Base-by-base conservation (phyloP, 2,329 filamentous ascomycete species). In the Xylariaceae sp. region DNA sequence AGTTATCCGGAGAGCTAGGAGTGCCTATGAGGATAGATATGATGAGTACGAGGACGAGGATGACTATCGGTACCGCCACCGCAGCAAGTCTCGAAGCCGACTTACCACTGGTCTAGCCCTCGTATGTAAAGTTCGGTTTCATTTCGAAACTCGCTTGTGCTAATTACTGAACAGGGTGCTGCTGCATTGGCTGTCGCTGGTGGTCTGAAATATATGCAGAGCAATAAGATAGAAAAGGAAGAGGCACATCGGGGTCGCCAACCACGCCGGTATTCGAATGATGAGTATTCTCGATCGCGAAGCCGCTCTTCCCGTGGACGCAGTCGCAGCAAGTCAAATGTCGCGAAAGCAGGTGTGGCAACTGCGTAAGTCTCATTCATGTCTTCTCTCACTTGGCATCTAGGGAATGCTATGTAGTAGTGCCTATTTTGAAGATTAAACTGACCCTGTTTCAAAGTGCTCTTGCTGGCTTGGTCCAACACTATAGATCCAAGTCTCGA, bases 141-240 rank as follows among this genome's bases (percentile, higher is more conserved):
- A 10, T 12, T n/a, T 17, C 6, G n/a, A 31, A 41, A 31, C 17
- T 5, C 9, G 16, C n/a, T 12, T 38, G 19, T 28, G 43, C 46
- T 55, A 42, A 56, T 31, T 12, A 5, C 6, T 41, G 31, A 50
- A 19, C 42, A 69, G 66, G 65, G 67, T 9, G 83, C 82, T 10
- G 82, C 83, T 18, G 83, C 82, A 14, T 73, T 86, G 19, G 83
- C 83, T 7, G 80, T 84, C 17, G 82, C 83, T 3, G 83, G 83
- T n/a, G 83, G 83, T 5, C 77, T 82, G 56, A 85, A 86, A 63
- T 85, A 84, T 62, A 79, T 81, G 64, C 78, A 84, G 56, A 76
- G 78, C 59, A 80, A 75, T 67, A 84, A 82, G 62, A 67, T 79
- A 42, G 80, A 85, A 42, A 82, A 79, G 62, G 83, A 84, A 57